A percentile compares a stretch with the other conserved stretches of the same genome.
phyloP scores from a whole-genome alignment of 179 eudicot species.

The Actinidia arguta region DNA sequence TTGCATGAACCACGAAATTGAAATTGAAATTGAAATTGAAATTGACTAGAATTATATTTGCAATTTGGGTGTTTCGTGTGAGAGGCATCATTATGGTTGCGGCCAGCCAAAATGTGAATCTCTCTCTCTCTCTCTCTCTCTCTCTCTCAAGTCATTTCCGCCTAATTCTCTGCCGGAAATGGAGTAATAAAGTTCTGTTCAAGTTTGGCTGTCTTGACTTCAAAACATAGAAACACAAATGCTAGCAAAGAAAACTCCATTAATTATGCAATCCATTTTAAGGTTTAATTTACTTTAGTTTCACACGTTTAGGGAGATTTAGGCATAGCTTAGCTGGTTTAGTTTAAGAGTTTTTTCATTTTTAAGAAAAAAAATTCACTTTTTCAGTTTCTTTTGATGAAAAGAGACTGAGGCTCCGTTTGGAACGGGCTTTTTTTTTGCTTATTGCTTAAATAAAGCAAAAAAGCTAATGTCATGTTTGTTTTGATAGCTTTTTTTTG shows the following conservation, averaged over 20 bases:
- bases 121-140: neutral
- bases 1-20: too few relatives aligned
- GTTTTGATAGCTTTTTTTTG: too few relatives aligned
- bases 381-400: too few relatives aligned
- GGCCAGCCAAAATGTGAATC: neutral
- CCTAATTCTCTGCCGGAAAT: neutral
- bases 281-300: neutral
- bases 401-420: too few relatives aligned
- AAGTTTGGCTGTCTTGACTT: constrained; percentile 6
- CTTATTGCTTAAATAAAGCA: too few relatives aligned
- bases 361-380: neutral
- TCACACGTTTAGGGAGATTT: neutral
- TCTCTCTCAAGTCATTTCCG: too few relatives aligned
- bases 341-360: neutral
- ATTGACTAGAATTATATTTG: neutral
- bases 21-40: neutral
- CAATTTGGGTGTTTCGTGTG: neutral
- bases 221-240: neutral
- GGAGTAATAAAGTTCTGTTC: neutral
- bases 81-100: neutral
- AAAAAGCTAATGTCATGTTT: too few relatives aligned
- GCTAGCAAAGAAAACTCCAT: neutral
- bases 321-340: neutral
- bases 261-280: neutral
- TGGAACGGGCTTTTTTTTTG: too few relatives aligned